phyloP scores from a whole-genome alignment of 352 stramenopile species.

The Thalassiosira exigua region DNA sequence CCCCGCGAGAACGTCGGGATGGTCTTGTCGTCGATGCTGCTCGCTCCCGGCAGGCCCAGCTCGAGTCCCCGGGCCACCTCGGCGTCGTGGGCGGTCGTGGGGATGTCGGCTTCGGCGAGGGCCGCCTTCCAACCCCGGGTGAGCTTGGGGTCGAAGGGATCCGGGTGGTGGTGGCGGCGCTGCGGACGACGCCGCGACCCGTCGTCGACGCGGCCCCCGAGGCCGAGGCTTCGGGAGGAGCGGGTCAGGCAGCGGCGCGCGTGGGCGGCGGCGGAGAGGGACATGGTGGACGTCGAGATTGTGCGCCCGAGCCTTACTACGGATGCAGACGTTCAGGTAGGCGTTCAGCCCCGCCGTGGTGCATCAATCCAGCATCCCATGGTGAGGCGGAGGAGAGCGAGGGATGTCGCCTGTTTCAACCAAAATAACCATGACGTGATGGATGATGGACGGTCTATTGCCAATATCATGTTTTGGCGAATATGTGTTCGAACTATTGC shows the following conservation, averaged over 20 bases:
- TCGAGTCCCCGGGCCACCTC: slow-evolving; percentile 61
- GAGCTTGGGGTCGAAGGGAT: slow-evolving; percentile 78
- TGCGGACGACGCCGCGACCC: slow-evolving; percentile 13
- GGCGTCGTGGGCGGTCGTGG: slow-evolving; percentile 58
- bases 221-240: neutral
- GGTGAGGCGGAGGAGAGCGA: no score
- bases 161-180: slow-evolving; percentile 68
- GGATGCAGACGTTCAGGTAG: neutral
- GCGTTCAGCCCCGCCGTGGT: no score
- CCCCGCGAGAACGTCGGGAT: slow-evolving; percentile 80
- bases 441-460: no score
- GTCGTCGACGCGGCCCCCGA: neutral
- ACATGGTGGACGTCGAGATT: neutral
- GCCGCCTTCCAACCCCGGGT: slow-evolving; percentile 81
- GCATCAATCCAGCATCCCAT: no score
- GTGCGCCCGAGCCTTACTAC: neutral
- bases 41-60: slow-evolving; percentile 70
- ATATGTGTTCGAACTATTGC: no score
- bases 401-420: no score
- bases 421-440: no score
- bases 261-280: slow-evolving; percentile 7
- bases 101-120: slow-evolving; percentile 72
- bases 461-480: no score
- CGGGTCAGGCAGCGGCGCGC: neutral
- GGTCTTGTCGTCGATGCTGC: slow-evolving; percentile 74